Evolutionary conservation across 495 filamentous ascomycete species (phyloP), one percentile per base, ranked within the genome.

Genomic region (Trichoderma erinaceum): DNA sequence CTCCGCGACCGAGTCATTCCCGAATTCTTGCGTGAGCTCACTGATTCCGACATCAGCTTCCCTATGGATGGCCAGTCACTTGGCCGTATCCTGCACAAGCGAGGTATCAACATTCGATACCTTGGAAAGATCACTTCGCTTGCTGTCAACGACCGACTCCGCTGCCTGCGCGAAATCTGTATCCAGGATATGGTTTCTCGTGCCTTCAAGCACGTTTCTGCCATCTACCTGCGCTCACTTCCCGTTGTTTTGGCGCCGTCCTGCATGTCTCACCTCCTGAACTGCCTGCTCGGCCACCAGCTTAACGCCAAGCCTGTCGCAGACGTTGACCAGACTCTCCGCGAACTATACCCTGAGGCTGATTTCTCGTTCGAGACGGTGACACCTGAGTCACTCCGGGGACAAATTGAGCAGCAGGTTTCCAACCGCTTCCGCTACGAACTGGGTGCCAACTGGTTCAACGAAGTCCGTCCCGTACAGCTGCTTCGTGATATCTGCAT

Each of bases 1-100:
- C 84, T 99, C 63, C 85, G 86, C 2, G 81, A 87, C 61, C 87
- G 86, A 65, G 82, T 91, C 63, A 89, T 99, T 68, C 92, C 92
- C 15, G 73, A 75, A 16, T 78, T 90, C 69, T 81, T 97, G 65
- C 85, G 88, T 71, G 93, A 98, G 70, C 86, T 98, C 61, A 89
- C 90, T 74, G 91, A 96, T 72, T 91, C 92, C 12, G 96, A 99
- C 70, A 88, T 97, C 64, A 92, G 93, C 69, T 97, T 97, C 82
- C 96, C 96, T 46, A 97, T 98, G 92, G 96, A 99, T 73, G 96
- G 96, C 50, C 86, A 90, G 71, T 97, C 93, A 29, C 83, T 99
- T 68, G 92, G 88, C 69, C 86, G 88, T 70, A 85, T 97, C 52
- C 85, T 99, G 81, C 96, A 99, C 80, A 96, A 96, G 80, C 92